Evolutionary conservation across 164 flowering plant species (phyloP), one percentile per base, ranked within the genome.

Genomic region (Houttuynia cordata): DNA sequence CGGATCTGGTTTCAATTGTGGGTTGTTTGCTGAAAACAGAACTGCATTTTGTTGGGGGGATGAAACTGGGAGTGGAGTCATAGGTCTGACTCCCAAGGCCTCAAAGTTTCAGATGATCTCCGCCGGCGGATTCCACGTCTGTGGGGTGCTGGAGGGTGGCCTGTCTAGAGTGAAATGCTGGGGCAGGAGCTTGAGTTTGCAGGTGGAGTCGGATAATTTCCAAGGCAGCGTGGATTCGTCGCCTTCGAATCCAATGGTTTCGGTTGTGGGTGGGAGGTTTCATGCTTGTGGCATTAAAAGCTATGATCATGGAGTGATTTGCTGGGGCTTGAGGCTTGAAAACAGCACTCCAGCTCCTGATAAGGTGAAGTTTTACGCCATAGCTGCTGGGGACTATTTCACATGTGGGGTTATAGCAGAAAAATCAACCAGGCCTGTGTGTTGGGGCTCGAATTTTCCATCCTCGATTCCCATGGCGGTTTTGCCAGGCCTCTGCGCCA

Each of bases 121-220:
- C 34, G 94, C 96, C 18, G 99, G 98, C 42, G 97, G 97, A 14
- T 90, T 79, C 68, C 99, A 90, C 72, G 96, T 93, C 51, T 93
- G 99, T 77, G 99, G 97, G 34, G 77, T 87, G 51, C 39, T 81
- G 7, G 83, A 81, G 25, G 85, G 81, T 40, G 64, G 56, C 42
- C 58, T 75, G 52, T 83, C 92, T 0, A 74, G 79, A 67, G 82
- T 75, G 9, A 62, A 68, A 58, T 93, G 98, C 68, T 93, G 98
- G 98, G 98, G 98, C 18, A 81, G 79, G 62, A 87, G 94, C 62
- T 71, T 84, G 71, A 71, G 75, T 64, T 55, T 76, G 55, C 82
- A 83, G 54, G 81, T 71, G 62, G 79, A 79, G 51, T 67, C 79
- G 4, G 64, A 64, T 62, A 64, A 68, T 57, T 58, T 78, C 0